Conservation (phyloP, 345 rosid genomes). For the Rhizophora apiculata region DNA sequence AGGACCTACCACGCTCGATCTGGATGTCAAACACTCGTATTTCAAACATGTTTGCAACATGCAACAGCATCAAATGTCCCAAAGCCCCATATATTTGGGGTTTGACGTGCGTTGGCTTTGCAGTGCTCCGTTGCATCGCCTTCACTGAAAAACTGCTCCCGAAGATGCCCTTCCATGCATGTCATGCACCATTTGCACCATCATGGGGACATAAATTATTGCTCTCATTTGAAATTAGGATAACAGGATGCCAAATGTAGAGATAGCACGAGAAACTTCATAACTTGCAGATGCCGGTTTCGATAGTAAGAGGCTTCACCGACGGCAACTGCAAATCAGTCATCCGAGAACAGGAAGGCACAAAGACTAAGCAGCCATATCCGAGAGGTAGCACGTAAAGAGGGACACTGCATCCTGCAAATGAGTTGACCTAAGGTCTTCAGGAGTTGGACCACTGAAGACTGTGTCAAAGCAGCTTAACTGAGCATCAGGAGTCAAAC, state of each 20-base stretch:
- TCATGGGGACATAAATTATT: too few relatives aligned
- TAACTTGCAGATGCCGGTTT: too few relatives aligned
- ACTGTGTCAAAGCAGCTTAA: slow-evolving; percentile 66
- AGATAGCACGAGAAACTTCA: background rate
- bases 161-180: too few relatives aligned
- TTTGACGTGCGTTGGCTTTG: too few relatives aligned
- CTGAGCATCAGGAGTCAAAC: slow-evolving; percentile 55
- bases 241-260: too few relatives aligned
- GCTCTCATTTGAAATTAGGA: too few relatives aligned
- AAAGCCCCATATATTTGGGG: too few relatives aligned
- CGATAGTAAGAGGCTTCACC: background rate
- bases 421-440: slow-evolving; percentile 62
- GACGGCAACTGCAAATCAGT: background rate
- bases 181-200: too few relatives aligned
- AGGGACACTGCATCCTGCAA: slow-evolving; percentile 88
- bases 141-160: background rate
- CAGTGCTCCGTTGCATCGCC: background rate
- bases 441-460: slow-evolving; percentile 66
- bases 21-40: too few relatives aligned
- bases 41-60: too few relatives aligned
- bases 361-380: slow-evolving; percentile 34
- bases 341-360: background rate
- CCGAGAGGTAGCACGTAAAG: slow-evolving; percentile 70
- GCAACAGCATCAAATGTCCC: too few relatives aligned
- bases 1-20: too few relatives aligned